Conservation (phyloP, 2,329 filamentous ascomycete species). For the Dactylellina cionopaga region DNA sequence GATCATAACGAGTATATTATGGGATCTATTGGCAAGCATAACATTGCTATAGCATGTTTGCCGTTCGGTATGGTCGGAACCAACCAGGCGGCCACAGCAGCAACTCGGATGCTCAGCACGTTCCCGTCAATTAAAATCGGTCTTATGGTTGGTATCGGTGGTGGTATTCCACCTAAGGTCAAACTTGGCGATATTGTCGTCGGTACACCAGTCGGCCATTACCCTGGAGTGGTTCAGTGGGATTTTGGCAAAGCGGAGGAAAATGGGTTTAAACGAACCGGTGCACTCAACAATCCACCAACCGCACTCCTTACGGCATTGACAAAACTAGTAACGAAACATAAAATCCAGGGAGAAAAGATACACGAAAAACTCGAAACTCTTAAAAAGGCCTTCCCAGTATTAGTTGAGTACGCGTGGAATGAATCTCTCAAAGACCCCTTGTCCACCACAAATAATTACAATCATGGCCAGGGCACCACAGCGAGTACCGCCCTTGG, state of each 20-base stretch:
- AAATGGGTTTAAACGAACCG: not conserved
- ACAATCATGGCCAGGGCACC: too few species aligned
- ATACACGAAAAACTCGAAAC: slow-evolving; percentile 2
- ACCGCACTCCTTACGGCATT: not conserved
- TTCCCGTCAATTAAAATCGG: slow-evolving; percentile 60
- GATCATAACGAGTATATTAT: slow-evolving; percentile 22
- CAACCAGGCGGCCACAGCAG: slow-evolving; percentile 53
- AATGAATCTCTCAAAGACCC: not conserved
- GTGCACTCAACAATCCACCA: slow-evolving; percentile 4
- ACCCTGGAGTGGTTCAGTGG: slow-evolving; percentile 4
- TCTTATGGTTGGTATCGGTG: slow-evolving; percentile 64
- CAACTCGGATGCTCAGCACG: slow-evolving; percentile 57
- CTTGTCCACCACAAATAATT: not conserved
- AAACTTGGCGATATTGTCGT: slow-evolving; percentile 24
- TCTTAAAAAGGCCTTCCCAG: not conserved
- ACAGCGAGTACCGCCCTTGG: not conserved
- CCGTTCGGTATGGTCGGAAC: not conserved
- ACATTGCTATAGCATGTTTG: slow-evolving; percentile 27
- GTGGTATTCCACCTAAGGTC: too few species aligned
- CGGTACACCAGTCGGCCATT: not conserved
- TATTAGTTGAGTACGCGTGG: not conserved
- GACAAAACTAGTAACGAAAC: not conserved
- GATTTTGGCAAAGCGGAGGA: slow-evolving; percentile 4
- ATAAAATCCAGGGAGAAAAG: not conserved
- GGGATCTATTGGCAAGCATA: slow-evolving; percentile 18